Base-by-base conservation (phyloP, 805 yeast genomes). In the Suhomyces kilbournensis region DNA sequence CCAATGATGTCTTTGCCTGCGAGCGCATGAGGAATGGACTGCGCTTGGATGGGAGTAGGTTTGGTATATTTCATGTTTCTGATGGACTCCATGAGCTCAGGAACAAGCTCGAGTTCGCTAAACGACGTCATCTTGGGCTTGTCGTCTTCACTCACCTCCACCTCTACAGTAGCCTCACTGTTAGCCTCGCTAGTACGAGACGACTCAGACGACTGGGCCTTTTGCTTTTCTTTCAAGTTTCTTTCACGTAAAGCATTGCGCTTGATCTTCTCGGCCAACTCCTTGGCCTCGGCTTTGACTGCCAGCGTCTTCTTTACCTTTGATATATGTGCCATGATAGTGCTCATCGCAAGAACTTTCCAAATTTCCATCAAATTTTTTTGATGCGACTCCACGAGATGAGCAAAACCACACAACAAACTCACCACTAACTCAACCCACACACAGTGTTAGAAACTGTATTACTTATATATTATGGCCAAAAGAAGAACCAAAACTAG, bases 31-130 rank as follows among this genome's bases (percentile, higher is more conserved):
- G 98, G 98, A 56, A 93, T 88, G 10, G 97, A 82, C 68, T 90
- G 90, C 7, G 86, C 81, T 72, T 93, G 99, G 68, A 93, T 94
- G 9, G 98, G 97, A 0, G 98, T 92, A 42, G 99, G 98, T 58
- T 79, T 83, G 15, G 81, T 75, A 69, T 78, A 94, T 52, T 90
- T 87, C 72, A 94, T 73, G 30, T 78, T 77, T 51, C 84, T 83
- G 57, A 94, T 83, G 0, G 97, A 86, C 60, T 90, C 94, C 28
- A 89, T 69, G 22, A 94, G 77, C 62, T 89, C 96, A 1, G 90
- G 90, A 43, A 88, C 85, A 48, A 90, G 71, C 14, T 86, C 81
- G 50, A 88, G 71, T 32, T 85, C 85, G 22, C 60, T 60, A 53
- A 75, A 66, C 42, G 54, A 15, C 42, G 44, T 26, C 32, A 50